Conservation (phyloP, 345 rosid species). For the Gossypium sturtianum region DNA sequence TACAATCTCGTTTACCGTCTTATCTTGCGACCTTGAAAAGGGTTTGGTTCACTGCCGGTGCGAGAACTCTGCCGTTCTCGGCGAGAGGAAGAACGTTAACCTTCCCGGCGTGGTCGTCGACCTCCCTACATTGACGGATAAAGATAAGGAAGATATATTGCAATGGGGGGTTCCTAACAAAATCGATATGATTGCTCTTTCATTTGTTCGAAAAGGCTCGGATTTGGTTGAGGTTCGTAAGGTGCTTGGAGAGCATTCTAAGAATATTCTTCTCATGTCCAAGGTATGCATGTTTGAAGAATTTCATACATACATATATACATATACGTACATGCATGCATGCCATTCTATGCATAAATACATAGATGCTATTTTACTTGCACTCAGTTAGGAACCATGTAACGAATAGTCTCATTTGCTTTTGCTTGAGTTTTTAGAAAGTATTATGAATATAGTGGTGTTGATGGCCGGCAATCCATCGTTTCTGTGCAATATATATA, state of each 20-base stretch:
- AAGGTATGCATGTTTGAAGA: slow-evolving; percentile 50
- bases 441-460: too few relatives aligned
- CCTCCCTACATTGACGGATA: slow-evolving; percentile 91
- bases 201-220: slow-evolving; percentile 91
- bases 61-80: slow-evolving; percentile 87
- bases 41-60: slow-evolving; percentile 80
- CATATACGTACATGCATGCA: too few relatives aligned
- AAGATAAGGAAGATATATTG: slow-evolving; percentile 93
- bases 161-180: slow-evolving; percentile 86
- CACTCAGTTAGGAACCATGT: too few relatives aligned
- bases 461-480: too few relatives aligned
- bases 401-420: too few relatives aligned
- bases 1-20: slow-evolving; percentile 75
- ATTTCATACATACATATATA: background rate
- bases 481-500: too few relatives aligned
- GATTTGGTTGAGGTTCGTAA: slow-evolving; percentile 85
- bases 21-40: slow-evolving; percentile 58
- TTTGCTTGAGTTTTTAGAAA: too few relatives aligned
- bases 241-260: slow-evolving; percentile 66
- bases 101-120: slow-evolving; percentile 96
- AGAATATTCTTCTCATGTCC: slow-evolving; percentile 88
- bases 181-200: slow-evolving; percentile 94
- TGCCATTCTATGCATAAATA: too few relatives aligned
- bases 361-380: too few relatives aligned
- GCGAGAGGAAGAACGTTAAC: slow-evolving; percentile 95